Evolutionary conservation across 2,329 filamentous ascomycete species (phyloP).

Genomic region (Hypocreales sp.): DNA sequence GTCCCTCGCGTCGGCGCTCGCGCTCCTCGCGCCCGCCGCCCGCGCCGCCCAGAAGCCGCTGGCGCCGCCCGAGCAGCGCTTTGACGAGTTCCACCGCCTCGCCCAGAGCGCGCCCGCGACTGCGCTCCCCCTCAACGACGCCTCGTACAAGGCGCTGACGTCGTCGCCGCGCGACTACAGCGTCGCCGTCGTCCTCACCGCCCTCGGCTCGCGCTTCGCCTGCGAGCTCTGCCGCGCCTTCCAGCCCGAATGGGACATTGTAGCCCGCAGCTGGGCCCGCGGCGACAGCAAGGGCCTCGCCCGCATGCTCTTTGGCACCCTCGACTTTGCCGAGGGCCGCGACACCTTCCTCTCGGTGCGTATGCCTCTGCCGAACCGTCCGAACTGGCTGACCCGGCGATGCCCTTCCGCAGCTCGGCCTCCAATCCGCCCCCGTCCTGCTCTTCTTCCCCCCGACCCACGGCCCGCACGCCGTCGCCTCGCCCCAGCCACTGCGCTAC

Average conservation of each 20-base stretch:
- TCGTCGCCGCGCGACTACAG: constrained; percentile 69
- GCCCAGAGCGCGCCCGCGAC: constrained; percentile 44
- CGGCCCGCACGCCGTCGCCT: constrained; percentile 61
- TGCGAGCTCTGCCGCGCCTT: constrained; percentile 83
- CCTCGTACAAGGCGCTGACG: constrained; percentile 60
- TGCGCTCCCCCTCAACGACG: constrained; percentile 59
- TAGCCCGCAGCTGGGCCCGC: constrained; percentile 75
- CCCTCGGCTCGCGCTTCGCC: constrained; percentile 66
- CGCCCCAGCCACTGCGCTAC: constrained; percentile 57
- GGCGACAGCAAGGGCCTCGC: constrained; percentile 64
- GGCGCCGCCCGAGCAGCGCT: constrained; percentile 47
- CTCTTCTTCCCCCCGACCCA: constrained; percentile 74
- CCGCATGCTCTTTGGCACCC: constrained; percentile 61
- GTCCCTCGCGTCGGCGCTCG: constrained; percentile 44
- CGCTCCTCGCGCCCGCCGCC: constrained; percentile 43
- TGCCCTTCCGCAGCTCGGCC: constrained; percentile 49
- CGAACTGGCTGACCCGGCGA: too few relatives aligned
- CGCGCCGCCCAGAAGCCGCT: constrained; percentile 55
- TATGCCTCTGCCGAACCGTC: constrained; percentile 2
- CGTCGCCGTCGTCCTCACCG: constrained; percentile 71
- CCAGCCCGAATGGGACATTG: constrained; percentile 82
- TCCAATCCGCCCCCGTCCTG: constrained; percentile 88
- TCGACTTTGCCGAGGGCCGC: constrained; percentile 81
- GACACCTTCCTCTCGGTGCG: constrained; percentile 73
- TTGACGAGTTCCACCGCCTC: constrained; percentile 55